Evolutionary conservation across 192 early-diverging fungal genomes (phyloP), one percentile per base, ranked within the genome.

Genomic region (Geranomyces michiganensis): DNA sequence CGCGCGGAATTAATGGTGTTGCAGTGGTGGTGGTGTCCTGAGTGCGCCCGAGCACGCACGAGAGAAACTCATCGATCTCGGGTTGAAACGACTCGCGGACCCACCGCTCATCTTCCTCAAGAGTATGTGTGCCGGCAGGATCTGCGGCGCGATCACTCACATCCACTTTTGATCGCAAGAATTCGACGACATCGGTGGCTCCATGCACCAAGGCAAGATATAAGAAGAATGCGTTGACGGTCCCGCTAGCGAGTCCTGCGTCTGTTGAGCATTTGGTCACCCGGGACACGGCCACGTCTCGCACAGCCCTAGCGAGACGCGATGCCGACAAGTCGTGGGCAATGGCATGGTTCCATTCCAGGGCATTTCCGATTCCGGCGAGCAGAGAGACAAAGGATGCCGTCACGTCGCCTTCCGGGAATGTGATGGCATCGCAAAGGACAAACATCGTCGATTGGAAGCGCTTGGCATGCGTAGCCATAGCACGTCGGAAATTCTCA

Each of bases 371-470:
- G 45, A 77, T 55, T 7, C 48, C 29, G 24, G 60, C 63, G 10
- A 81, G 72, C 27, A 75, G 27, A 17, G 66, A 53, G 21, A 77
- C 49, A 17, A 59, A 22, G 22, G 51, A 61, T 12, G 46, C 19
- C 49, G 69, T 66, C 29, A 77, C 33, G 22, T 70, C 65, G 56
- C 65, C 63, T 24, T 62, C 66, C 26, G 84, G 78, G 73, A 78
- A 77, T 6, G 71, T 68, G 27, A 73, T 71, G 4, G 82, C 78
- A 62, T 85, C 82, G 69, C 79, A 80, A 15, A 85, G 78, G 69
- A 83, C 46, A 43, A 85, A 82, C 68, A 81, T 46, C 12, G 80
- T 62, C 4, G 68, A 68, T 56, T 85, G 84, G 76, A 80, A 82
- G 26, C 84, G 73, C 43, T 70, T 67, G 3, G 75, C 67, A 32